phyloP scores from a whole-genome alignment of 2,329 filamentous ascomycete species.

The Parastagonospora nodorum region DNA sequence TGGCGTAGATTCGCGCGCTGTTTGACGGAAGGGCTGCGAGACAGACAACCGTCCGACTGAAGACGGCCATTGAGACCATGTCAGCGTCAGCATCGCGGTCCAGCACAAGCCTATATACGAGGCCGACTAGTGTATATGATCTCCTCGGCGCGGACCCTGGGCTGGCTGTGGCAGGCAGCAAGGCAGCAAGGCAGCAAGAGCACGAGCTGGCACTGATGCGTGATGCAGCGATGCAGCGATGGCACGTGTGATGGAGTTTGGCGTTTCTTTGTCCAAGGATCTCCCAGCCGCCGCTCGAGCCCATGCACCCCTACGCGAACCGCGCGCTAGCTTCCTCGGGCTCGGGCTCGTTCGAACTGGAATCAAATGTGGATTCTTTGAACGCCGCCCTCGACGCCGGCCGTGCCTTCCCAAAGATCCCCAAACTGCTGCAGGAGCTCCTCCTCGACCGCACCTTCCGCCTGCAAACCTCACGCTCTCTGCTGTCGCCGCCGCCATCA shows the following conservation, averaged over 20 bases:
- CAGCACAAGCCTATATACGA: too few relatives aligned
- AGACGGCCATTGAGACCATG: too few relatives aligned
- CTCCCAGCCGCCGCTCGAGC: slow-evolving; percentile 27
- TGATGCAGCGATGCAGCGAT: not conserved
- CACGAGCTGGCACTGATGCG: too few relatives aligned
- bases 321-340: slow-evolving; percentile 6
- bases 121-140: too few relatives aligned
- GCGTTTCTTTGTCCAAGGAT: slow-evolving; percentile 20
- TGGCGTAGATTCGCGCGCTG: too few relatives aligned
- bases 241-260: not conserved
- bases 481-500: slow-evolving; percentile 29
- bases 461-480: not conserved
- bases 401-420: slow-evolving; percentile 2
- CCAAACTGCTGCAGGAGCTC: slow-evolving; percentile 2
- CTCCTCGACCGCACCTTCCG: slow-evolving; percentile 1
- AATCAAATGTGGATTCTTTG: not conserved
- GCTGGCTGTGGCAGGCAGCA: not conserved
- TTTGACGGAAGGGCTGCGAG: too few relatives aligned
- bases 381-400: not conserved
- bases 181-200: too few relatives aligned
- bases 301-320: slow-evolving; percentile 16
- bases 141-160: not conserved
- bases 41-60: too few relatives aligned
- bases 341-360: slow-evolving; percentile 13
- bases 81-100: too few relatives aligned